Percentiles rank a stretch among this genome's conserved stretches.
Evolutionary conservation across 306 rosid genomes (phyloP).

Genomic region (Dalbergia cochinchinensis): DNA sequence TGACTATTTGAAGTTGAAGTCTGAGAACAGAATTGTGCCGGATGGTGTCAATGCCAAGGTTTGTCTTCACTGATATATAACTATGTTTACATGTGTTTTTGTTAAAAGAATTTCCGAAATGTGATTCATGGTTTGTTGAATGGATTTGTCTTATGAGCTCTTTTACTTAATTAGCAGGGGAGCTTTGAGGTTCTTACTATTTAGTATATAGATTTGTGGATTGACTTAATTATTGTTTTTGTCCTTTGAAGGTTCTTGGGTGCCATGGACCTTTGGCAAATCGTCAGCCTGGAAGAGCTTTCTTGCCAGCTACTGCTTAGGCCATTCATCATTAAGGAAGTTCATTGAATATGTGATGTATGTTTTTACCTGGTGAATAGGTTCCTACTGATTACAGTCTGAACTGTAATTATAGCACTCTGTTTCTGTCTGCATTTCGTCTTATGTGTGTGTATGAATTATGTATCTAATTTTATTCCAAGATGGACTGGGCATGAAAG

Average conservation of each 20-base stretch:
- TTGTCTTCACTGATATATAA: conserved; percentile 1
- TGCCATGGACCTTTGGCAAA: conserved; percentile 79
- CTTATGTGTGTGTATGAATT: neutral
- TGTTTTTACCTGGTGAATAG: neutral
- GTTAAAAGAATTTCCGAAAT: neutral
- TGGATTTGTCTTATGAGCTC: neutral
- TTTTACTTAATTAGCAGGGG: neutral
- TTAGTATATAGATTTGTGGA: neutral
- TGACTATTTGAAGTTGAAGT: conserved; percentile 71
- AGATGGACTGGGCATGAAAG: neutral
- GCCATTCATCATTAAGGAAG: neutral
- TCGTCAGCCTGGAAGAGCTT: conserved; percentile 81
- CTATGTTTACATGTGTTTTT: neutral
- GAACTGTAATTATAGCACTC: neutral
- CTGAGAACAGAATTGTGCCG: conserved; percentile 65
- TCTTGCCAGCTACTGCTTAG: conserved; percentile 60
- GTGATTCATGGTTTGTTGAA: neutral
- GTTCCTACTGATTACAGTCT: conserved; percentile 5
- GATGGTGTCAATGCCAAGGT: conserved; percentile 95
- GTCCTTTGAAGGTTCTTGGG: conserved; percentile 66
- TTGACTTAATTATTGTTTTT: neutral
- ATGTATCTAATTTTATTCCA: neutral
- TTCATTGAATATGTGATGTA: neutral
- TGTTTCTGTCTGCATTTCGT: conserved; percentile 3
- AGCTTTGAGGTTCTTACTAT: neutral